Base-by-base conservation (phyloP, 805 yeast genomes). In the Candida loeiensis region DNA sequence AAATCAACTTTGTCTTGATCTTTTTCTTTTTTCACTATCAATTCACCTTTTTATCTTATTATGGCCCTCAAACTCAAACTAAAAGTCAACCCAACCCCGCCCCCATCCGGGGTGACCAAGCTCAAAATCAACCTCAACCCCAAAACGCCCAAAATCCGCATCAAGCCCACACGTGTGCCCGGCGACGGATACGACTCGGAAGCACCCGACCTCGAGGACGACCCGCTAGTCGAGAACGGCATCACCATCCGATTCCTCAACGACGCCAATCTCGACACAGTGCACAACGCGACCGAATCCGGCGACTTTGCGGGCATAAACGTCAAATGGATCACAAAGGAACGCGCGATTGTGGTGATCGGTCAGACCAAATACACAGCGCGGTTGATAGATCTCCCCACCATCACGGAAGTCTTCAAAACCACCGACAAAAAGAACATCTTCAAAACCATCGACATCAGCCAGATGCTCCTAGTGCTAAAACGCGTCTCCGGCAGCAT, bases 141-240 rank as follows among this genome's bases (percentile, higher is more conserved):
- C 22, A 40, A 27, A 18, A 41, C 44, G 8, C 78, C 80, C 3
- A 64, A 72, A 22, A 73, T 76, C 19, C 59, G 78, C 45, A 69
- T 77, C 27, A 77, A 76, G 45, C 81, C 81, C 1, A 71, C 77
- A 0, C 69, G 95, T 50, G 72, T 82, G 3, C 93, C 95, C 0
- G 96, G 96, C 4, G 96, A 91, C 51, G 98, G 98, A 1, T 91
- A 91, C 60, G 99, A 91, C 56, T 84, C 95, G 2, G 98, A 91
- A 53, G 97, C 95, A 14, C 95, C 96, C 0, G 98, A 91, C 49
- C 69, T 87, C 18, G 99, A 93, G 57, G 96, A 89, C 45, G 97
- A 93, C 55, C 98, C 99, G 1, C 64, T 88, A 45, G 68, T 88
- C 6, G 98, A 93, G 55, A 95, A 87, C 48, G 95, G 93, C 0